Conservation (phyloP, 169 alveolate species). For the Besnoitia besnoiti region DNA sequence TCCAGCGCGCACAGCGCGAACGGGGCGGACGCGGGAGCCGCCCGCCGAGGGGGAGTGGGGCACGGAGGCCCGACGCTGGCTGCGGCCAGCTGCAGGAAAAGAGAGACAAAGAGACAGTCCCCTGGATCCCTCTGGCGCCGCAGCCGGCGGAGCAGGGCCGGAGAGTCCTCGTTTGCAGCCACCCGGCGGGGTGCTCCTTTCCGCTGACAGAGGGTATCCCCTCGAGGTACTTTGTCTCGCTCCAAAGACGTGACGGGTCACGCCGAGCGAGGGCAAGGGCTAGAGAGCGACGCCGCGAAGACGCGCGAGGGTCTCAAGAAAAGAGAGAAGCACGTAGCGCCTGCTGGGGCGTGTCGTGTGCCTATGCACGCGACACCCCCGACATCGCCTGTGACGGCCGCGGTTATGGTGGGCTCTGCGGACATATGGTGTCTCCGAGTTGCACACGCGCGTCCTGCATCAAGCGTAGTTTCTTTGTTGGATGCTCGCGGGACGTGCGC, state of each 20-base stretch:
- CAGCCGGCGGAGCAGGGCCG: not conserved
- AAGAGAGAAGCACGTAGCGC: too few relatives aligned
- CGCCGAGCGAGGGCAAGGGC: not conserved
- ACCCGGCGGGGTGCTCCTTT: conserved; percentile 25
- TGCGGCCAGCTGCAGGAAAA: not conserved
- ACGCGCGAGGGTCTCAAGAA: too few relatives aligned
- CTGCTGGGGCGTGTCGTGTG: too few relatives aligned
- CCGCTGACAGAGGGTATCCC: not conserved
- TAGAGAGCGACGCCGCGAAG: not conserved
- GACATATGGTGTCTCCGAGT: too few relatives aligned
- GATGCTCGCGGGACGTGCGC: too few relatives aligned
- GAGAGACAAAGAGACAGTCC: not conserved
- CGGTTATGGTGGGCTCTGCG: too few relatives aligned
- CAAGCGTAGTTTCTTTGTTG: too few relatives aligned
- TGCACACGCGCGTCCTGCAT: too few relatives aligned
- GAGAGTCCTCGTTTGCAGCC: not conserved
- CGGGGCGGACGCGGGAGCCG: not conserved
- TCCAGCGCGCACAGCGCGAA: not conserved
- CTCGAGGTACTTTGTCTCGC: not conserved
- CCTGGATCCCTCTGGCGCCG: not conserved
- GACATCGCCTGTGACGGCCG: too few relatives aligned
- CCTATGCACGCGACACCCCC: too few relatives aligned
- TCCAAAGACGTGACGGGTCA: not conserved
- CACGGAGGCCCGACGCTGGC: not conserved
- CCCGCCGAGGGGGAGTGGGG: not conserved